Evolutionary conservation across 768 basidiomycete species (phyloP).

Genomic region (Mycena maculata): DNA sequence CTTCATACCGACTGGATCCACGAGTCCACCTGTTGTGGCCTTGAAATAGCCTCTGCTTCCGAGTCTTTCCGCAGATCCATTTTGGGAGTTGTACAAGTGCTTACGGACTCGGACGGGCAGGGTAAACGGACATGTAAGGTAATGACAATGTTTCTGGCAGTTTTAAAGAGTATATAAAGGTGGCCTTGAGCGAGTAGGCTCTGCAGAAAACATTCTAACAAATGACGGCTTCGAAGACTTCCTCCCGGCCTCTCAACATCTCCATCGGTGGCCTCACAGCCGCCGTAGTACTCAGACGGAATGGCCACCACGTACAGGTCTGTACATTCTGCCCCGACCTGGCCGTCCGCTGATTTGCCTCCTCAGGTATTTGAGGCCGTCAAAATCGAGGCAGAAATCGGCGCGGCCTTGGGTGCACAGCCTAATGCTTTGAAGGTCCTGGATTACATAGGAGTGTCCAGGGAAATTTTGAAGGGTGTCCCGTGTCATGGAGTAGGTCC

Average conservation of each 20-base stretch:
- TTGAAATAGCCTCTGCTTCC: too few species aligned
- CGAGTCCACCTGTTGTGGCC: too few species aligned
- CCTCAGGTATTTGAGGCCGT: constrained; percentile 26
- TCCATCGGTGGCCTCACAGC: constrained; percentile 25
- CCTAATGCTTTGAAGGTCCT: constrained; percentile 21
- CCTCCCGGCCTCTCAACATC: constrained; percentile 11
- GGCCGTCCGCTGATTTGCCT: background rate
- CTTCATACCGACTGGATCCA: too few species aligned
- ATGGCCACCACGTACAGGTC: constrained; percentile 27
- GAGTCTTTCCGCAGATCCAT: too few species aligned
- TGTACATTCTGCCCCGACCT: background rate
- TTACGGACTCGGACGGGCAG: too few species aligned
- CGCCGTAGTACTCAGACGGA: constrained; percentile 19
- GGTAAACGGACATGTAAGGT: background rate
- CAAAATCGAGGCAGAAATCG: constrained; percentile 23
- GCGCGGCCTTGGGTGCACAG: constrained; percentile 21
- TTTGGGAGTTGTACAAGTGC: too few species aligned
- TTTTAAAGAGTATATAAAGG: background rate
- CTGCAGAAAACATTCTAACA: too few species aligned
- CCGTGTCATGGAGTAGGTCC: constrained; percentile 9
- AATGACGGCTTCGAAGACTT: background rate
- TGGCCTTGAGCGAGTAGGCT: too few species aligned
- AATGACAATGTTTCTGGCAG: too few species aligned
- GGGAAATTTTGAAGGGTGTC: constrained; percentile 14
- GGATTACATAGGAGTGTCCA: constrained; percentile 17